Evolutionary conservation across 2,329 filamentous ascomycete species (phyloP).

Genomic region (Aureobasidium uvarum): DNA sequence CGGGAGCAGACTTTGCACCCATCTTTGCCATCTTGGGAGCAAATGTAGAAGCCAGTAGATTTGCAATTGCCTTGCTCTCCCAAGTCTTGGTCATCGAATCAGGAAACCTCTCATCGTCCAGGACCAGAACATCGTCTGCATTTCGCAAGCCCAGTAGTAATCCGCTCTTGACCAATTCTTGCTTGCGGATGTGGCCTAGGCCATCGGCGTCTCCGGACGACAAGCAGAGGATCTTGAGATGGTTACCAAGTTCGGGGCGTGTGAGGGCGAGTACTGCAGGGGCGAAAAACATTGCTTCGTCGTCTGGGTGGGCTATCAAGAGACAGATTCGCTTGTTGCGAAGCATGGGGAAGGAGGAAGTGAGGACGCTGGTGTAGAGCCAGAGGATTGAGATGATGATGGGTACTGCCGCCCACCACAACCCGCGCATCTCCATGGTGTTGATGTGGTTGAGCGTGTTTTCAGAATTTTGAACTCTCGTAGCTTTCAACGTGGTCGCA

Average conservation of each 20-base stretch:
- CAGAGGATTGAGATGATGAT: conserved; percentile 46
- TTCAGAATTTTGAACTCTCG: too few species aligned
- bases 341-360: conserved; percentile 61
- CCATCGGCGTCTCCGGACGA: conserved; percentile 90
- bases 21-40: conserved; percentile 59
- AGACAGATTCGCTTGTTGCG: conserved; percentile 84
- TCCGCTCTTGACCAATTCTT: conserved; percentile 79
- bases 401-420: conserved; percentile 43
- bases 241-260: conserved; percentile 74
- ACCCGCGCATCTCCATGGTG: conserved; percentile 42
- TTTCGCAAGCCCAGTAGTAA: conserved; percentile 69
- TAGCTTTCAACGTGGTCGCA: not conserved
- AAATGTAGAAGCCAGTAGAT: conserved; percentile 70
- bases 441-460: not conserved
- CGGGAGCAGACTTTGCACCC: conserved; percentile 46
- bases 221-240: conserved; percentile 90
- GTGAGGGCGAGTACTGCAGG: conserved; percentile 85
- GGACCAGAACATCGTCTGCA: conserved; percentile 78
- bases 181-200: conserved; percentile 75
- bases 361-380: conserved; percentile 50
- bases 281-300: conserved; percentile 99
- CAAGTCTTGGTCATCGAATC: conserved; percentile 85
- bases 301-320: conserved; percentile 94
- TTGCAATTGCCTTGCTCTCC: conserved; percentile 67
- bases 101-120: conserved; percentile 77